A percentile compares a stretch with the other conserved stretches of the same genome.
These are phyloP conservation scores for Globisporangium cederbergense DNA, from an alignment of 352 stramenopile genomes.

Conservation along the genomic window DNA sequence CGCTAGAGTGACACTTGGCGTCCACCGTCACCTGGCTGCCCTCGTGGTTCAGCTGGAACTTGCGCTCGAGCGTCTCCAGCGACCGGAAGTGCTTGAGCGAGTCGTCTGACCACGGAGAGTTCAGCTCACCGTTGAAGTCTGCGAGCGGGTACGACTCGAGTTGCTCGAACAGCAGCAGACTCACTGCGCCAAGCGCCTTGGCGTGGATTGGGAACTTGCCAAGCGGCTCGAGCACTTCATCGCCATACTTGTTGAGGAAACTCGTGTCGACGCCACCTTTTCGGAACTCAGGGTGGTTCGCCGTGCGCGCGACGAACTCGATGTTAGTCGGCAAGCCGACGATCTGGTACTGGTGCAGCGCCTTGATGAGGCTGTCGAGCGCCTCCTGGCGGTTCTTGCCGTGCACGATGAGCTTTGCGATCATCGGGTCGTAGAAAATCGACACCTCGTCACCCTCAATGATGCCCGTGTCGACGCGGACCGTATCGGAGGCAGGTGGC, in stretches of 20 bases:
- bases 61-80: slow-evolving; percentile 48
- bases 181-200: slow-evolving; percentile 72
- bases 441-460: slow-evolving; percentile 87
- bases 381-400: slow-evolving; percentile 79
- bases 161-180: slow-evolving; percentile 72
- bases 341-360: slow-evolving; percentile 90
- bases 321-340: slow-evolving; percentile 94
- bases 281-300: slow-evolving; percentile 84
- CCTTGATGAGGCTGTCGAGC: slow-evolving; percentile 77
- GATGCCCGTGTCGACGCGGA: slow-evolving; percentile 90
- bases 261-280: slow-evolving; percentile 90
- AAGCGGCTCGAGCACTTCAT: slow-evolving; percentile 73
- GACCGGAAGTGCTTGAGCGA: slow-evolving; percentile 61
- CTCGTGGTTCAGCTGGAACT: slow-evolving; percentile 49
- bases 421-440: slow-evolving; percentile 95
- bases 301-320: slow-evolving; percentile 91
- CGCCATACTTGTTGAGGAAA: slow-evolving; percentile 91
- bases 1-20: slow-evolving; percentile 38
- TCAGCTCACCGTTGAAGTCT: slow-evolving; percentile 36
- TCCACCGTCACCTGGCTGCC: slow-evolving; percentile 32
- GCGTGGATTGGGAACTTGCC: slow-evolving; percentile 48
- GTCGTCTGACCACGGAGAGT: slow-evolving; percentile 56
- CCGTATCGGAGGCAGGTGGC: slow-evolving; percentile 56
- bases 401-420: slow-evolving; percentile 93
- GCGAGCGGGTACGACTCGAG: slow-evolving; percentile 26